These are phyloP conservation scores for Helicostylum pulchrum DNA, from an alignment of 192 early-diverging fungal species.

Conservation along the genomic window DNA sequence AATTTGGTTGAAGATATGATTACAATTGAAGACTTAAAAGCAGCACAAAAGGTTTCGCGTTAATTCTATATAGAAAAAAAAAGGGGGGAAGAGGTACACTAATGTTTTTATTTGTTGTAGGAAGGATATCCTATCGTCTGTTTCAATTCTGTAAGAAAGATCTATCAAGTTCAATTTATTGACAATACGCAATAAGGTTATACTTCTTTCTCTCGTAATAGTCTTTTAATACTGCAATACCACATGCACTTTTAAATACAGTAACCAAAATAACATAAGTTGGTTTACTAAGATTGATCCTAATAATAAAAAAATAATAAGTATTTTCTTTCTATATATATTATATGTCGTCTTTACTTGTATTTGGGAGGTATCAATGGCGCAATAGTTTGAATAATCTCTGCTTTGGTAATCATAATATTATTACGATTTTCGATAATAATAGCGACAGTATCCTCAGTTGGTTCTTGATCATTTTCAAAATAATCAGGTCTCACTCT, in stretches of 20 bases:
- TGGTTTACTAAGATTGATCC: conserved; percentile 40
- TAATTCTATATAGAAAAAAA: conserved; percentile 1
- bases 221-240: conserved; percentile 36
- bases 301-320: conserved; percentile 4
- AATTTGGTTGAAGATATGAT: conserved; percentile 37
- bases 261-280: conserved; percentile 40
- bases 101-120: conserved; percentile 32
- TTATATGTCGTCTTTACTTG: conserved; percentile 15
- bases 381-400: conserved; percentile 28
- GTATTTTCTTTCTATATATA: background rate
- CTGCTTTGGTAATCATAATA: conserved; percentile 29
- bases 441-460: conserved; percentile 35
- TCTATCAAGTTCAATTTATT: conserved; percentile 25
- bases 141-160: conserved; percentile 56
- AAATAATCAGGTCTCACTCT: conserved; percentile 11
- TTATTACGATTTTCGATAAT: conserved; percentile 44
- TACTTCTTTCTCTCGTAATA: conserved; percentile 46
- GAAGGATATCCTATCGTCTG: conserved; percentile 45
- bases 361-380: conserved; percentile 25
- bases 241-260: conserved; percentile 49
- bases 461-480: background rate
- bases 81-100: background rate
- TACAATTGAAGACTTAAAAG: conserved; percentile 41
- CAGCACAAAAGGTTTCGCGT: conserved; percentile 40
- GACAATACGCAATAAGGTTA: conserved; percentile 28